Conservation (phyloP, 129 eudicot genomes). For the Pittosporum tobira region DNA sequence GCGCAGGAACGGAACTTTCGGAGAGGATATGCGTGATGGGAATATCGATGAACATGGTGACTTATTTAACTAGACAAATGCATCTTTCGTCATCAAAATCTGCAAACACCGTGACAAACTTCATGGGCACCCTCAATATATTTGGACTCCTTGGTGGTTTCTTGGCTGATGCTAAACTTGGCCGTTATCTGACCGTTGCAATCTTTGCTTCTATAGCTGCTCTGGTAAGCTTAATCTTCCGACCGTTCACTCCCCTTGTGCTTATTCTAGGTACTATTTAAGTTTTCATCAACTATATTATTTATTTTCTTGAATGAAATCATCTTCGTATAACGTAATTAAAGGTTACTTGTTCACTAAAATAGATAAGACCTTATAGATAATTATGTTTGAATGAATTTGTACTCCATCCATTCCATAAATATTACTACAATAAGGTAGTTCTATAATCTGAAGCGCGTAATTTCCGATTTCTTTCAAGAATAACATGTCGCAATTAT, state of each 20-base stretch:
- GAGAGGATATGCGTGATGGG: constrained; percentile 95
- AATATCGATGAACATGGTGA: constrained; percentile 90
- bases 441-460: no score
- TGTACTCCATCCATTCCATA: no score
- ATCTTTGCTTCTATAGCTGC: constrained; percentile 72
- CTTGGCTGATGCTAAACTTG: constrained; percentile 90
- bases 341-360: no score
- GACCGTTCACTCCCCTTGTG: not conserved
- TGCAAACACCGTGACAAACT: constrained; percentile 86
- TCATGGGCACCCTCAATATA: constrained; percentile 90
- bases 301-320: no score
- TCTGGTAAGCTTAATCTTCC: constrained; percentile 42
- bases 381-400: no score
- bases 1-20: constrained; percentile 74
- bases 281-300: no score
- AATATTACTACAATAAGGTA: no score
- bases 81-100: constrained; percentile 85
- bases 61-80: constrained; percentile 72
- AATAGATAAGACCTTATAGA: no score
- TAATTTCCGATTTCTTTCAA: no score
- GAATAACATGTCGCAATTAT: no score
- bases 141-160: constrained; percentile 85
- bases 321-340: no score
- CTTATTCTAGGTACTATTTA: no score
- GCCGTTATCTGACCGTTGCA: constrained; percentile 84